Percentiles rank a stretch among this genome's conserved stretches.
Conservation (phyloP, 2,329 filamentous ascomycete genomes). For the Xylaria sp. region DNA sequence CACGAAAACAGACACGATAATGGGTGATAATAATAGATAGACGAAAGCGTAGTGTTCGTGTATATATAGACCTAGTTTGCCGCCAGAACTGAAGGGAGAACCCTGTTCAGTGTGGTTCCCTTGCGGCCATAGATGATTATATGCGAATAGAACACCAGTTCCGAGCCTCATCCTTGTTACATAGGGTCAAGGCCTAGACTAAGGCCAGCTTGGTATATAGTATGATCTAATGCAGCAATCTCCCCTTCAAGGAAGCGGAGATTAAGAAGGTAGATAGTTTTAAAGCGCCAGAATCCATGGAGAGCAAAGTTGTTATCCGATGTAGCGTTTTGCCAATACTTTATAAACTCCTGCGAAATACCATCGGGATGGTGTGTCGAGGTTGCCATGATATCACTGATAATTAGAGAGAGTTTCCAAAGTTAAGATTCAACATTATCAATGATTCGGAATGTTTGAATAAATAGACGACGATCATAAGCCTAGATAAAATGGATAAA, state of each 20-base stretch:
- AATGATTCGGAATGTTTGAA: not conserved
- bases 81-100: too few relatives aligned
- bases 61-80: too few relatives aligned
- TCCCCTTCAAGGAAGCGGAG: constrained; percentile 43
- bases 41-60: too few relatives aligned
- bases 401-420: not conserved
- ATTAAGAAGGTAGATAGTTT: constrained; percentile 43
- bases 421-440: not conserved
- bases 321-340: constrained; percentile 41
- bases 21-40: too few relatives aligned
- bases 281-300: constrained; percentile 46
- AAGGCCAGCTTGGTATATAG: constrained; percentile 17
- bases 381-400: not conserved
- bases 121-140: too few relatives aligned
- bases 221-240: constrained; percentile 7
- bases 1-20: too few relatives aligned
- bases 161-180: too few relatives aligned
- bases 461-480: too few relatives aligned
- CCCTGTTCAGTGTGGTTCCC: too few relatives aligned
- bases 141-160: too few relatives aligned
- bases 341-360: constrained; percentile 19
- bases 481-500: too few relatives aligned
- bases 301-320: constrained; percentile 44
- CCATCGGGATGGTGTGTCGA: too few relatives aligned
- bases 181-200: constrained; percentile 3